Base-by-base conservation (phyloP, 805 yeast genomes). In the Blastobotrys robertii region DNA sequence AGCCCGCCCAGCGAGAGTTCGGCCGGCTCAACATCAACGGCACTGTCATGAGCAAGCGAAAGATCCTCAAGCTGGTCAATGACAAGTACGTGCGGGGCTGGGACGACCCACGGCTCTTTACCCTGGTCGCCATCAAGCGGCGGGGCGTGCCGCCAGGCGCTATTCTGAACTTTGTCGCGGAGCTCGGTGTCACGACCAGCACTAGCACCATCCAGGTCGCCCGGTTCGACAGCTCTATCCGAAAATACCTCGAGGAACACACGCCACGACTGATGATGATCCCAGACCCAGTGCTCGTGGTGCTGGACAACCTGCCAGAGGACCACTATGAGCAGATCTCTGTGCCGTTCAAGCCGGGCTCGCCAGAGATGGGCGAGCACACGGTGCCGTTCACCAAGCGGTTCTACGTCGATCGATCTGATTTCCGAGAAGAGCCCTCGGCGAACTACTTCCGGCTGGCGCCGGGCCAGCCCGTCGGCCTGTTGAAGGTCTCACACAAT, bases 111-210 rank as follows among this genome's bases (percentile, higher is more conserved):
- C 77, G 99, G 59, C 72, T 92, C 61, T 92, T 79, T 65, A 92
- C 99, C 4, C 74, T 92, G 55, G 98, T 87, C 54, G 95, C 92
- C 41, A 78, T 92, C 48, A 81, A 86, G 60, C 83, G 99, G 63
- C 84, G 99, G 61, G 99, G 99, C 69, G 81, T 92, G 7, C 99
- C 99, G 52, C 98, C 99, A 9, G 97, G 97, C 37, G 97, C 97
- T 25, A 85, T 92, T 61, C 72, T 92, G 60, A 76, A 87, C 29
- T 92, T 92, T 62, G 84, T 92, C 58, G 85, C 88, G 62, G 90
- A 96, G 37, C 74, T 92, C 54, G 99, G 99, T 58, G 98, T 92
- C 44, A 92, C 98, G 34, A 92, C 97, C 1, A 73, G 90, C 37
- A 83, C 88, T 37, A 81, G 96, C 34, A 86, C 85, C 58, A 92